Evolutionary conservation across 169 alveolate species (phyloP).

Genomic region (Plasmodium gonderi): DNA sequence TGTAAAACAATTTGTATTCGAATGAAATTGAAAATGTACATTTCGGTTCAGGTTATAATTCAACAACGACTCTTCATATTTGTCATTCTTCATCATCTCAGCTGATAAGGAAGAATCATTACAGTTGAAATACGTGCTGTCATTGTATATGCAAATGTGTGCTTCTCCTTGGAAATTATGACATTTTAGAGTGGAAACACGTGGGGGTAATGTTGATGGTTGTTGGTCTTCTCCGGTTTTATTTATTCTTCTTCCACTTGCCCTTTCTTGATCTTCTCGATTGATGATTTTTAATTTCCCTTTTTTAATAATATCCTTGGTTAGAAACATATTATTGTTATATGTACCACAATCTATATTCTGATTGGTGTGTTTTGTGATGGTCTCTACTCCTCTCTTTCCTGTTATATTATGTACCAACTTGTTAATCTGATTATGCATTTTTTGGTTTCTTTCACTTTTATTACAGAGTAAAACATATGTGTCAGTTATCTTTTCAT

Average conservation of each 20-base stretch:
- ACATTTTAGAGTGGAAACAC: neutral
- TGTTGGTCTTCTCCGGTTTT: too few relatives aligned
- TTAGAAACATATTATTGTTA: neutral
- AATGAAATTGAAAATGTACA: slow-evolving; percentile 26
- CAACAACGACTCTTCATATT: slow-evolving; percentile 10
- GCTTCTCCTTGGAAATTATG: neutral
- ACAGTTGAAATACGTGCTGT: slow-evolving; percentile 10
- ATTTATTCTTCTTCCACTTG: too few relatives aligned
- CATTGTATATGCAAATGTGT: slow-evolving; percentile 49
- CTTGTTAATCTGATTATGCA: too few relatives aligned
- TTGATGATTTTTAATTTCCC: neutral
- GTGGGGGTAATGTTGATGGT: too few relatives aligned
- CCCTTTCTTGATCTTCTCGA: too few relatives aligned
- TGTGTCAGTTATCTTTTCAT: too few relatives aligned
- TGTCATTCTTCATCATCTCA: slow-evolving; percentile 20
- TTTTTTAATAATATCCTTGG: neutral
- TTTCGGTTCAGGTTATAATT: slow-evolving; percentile 48
- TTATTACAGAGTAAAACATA: too few relatives aligned
- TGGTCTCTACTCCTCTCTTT: too few relatives aligned
- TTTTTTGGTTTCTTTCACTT: neutral
- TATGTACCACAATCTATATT: too few relatives aligned
- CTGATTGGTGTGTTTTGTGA: too few relatives aligned
- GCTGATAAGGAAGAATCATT: neutral
- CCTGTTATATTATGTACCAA: too few relatives aligned
- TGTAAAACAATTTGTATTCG: slow-evolving; percentile 10